Evolutionary conservation across 805 yeast species (phyloP), one percentile per base, ranked within the genome.

Genomic region (Saccharomycopsis sp.): DNA sequence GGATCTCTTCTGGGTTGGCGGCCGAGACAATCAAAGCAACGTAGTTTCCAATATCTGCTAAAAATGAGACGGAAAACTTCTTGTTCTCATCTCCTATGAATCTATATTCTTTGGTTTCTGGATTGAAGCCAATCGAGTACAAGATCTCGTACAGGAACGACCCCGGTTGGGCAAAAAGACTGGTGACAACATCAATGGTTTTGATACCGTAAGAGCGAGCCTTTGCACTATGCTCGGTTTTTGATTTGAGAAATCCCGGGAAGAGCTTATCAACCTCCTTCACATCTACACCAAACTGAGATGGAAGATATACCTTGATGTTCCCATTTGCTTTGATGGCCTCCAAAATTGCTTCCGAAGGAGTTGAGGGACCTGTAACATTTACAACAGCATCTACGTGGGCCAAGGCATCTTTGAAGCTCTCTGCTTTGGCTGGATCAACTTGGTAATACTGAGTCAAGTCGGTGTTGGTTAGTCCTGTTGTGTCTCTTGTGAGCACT

Each of bases 301-400:
- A 54, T 48, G 60, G 60, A 23, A 57, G 51, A 21, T 54, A 57
- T 21, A 57, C 18, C 48, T 57, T 57, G 8, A 47, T 18, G 7
- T 54, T 34, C 16, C 24, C 40, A n/a, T 41, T 24, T 5, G 29
- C 23, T 5, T 46, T 50, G 85, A 78, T 34, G 87, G 85, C 62
- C 82, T 76, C 70, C 75, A 83, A 37, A 81, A 65, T 65, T 78
- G 77, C 53, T 70, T 61, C 0, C 63, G 69, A 34, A 69, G 64
- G 65, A 5, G 77, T 73, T 29, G 62, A 62, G 12, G 67, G 58
- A n/a, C 73, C 68, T 47, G 73, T 63, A 50, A 82, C 68, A 61
- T 79, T 78, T 63, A 84, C 66, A 18, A 84, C 69, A 18, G 78
- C 83, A 63, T 82, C 84, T 24, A 70, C 73, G 8, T 80, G 82